Conservation (phyloP, 1,284 basidiomycete genomes). For the Heterobasidion annosum region DNA sequence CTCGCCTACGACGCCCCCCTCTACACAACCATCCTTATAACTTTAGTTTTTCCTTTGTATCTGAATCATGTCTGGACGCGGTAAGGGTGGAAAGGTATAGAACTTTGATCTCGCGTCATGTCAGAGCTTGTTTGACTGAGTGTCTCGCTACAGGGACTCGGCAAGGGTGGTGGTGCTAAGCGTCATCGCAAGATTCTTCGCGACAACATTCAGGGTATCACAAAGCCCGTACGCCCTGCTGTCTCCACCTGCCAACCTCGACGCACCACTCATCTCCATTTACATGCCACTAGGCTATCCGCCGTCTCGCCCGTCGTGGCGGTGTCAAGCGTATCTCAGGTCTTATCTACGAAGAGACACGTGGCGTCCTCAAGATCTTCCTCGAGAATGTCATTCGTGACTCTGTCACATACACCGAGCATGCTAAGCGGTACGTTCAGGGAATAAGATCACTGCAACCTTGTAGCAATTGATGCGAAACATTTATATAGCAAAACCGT, state of each 20-base stretch:
- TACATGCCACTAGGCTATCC: conserved; percentile 45
- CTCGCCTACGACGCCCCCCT: not conserved
- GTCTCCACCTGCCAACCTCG: not conserved
- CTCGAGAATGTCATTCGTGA: conserved; percentile 72
- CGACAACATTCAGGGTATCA: conserved; percentile 69
- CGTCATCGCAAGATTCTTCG: conserved; percentile 63
- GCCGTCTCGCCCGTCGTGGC: conserved; percentile 77
- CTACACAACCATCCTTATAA: not conserved
- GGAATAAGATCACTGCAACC: not conserved
- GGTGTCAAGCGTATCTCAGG: conserved; percentile 80
- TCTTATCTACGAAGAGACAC: conserved; percentile 76
- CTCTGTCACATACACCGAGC: conserved; percentile 85
- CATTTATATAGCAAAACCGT: conserved; percentile 57
- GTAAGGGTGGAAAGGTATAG: conserved; percentile 30
- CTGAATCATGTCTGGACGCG: conserved; percentile 29
- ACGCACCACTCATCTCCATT: not conserved
- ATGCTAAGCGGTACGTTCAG: conserved; percentile 59
- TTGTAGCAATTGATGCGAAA: not conserved
- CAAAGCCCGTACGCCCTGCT: conserved; percentile 28
- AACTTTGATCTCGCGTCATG: not conserved
- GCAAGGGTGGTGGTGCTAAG: conserved; percentile 62
- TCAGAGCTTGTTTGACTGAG: not conserved
- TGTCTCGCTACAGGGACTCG: conserved; percentile 35
- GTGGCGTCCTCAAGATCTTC: conserved; percentile 81
- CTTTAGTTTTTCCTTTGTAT: not conserved